Evolutionary conservation across 2,329 filamentous ascomycete genomes (phyloP), one percentile per base, ranked within the genome.

Genomic region (Trichoderma sp.): DNA sequence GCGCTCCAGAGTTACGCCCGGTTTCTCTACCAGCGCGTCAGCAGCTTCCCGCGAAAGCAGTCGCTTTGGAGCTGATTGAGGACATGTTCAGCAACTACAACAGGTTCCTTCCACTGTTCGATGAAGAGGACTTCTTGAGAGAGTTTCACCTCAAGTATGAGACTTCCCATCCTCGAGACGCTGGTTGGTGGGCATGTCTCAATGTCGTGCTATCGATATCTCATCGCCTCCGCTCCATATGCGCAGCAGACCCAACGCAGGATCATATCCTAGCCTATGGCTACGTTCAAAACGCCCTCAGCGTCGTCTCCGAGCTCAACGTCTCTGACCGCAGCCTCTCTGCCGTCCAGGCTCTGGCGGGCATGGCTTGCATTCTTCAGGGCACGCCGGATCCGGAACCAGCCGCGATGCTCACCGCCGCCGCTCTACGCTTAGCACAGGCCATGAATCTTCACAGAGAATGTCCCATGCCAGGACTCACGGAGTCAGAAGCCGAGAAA

Each of bases 141-240:
- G 57, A 60, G 34, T 60, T 60, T 60, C 57, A 51, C 7, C 57
- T 60, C 47, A 60, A 51, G 21, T 60, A 60, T n/a, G 50, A 45
- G 45, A 43, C 21, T 43, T 51, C 57, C 7, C 43, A 19, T 21
- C 57, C 57, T 26, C 12, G 45, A 21, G 57, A 60, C 43, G 34
- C 57, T 21, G 45, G 57, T 19, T 60, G 57, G 57, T 60, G 57
- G 57, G 57, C 57, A 21, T 60, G 57, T 21, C 57, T 60, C 45
- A 60, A 60, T 28, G 57, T 60, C 51, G 57, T 51, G 57, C 24
- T 60, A 21, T 60, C 57, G 17, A 60, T 60, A 60, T 45, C 57
- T 51, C 57, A 60, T 60, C 57, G 57, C 15, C 57, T 60, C 57
- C 57, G 57, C 45, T 21, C 57, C 34, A 51, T 60, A 43, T 45